Evolutionary conservation across 1,139 yeast species (phyloP), one percentile per base, ranked within the genome.

Genomic region (Magnusiomyces tetraspermus): DNA sequence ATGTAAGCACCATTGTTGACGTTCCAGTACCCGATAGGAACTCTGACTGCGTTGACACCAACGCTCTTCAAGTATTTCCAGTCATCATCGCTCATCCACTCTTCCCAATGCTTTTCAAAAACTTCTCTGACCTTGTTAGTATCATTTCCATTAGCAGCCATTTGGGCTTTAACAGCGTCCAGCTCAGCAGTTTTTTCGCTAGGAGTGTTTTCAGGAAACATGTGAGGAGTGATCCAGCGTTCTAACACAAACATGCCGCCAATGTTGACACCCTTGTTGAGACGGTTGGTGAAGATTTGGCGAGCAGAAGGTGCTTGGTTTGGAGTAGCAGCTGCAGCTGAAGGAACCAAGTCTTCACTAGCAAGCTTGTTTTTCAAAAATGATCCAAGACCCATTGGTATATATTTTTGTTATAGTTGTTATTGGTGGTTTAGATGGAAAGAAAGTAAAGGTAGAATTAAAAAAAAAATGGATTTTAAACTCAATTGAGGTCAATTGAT

Each of bases 21-120:
- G 55, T 79, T 82, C 96, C 96, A 92, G 67, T 85, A 92, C 0
- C 97, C 97, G 59, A 92, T 69, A 3, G 98, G 97, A 8, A 90
- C 75, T 60, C 98, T 75, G 8, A 92, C 76, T 0, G 89, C 77
- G 19, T 86, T 88, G 21, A 87, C 87, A 6, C 84, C 83, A 49
- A 77, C 79, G 22, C 74, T 71, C 48, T 71, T 67, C 45, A 92
- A 68, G 86, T 89, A 88, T 22, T 75, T 65, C 95, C 96, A 89
- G 63, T 92, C 97, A 11, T 75, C 75, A 52, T 81, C 87, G 37
- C 67, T 66, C 60, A 84, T 73, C 66, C 80, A 90, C n/a, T 63
- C 64, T 15, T 65, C 69, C 88, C 95, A 92, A 66, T 86, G 95
- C 2, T 70, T 59, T 58, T 84, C 89, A 61, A 85, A 76, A 59